Conservation (phyloP, 1,284 basidiomycete genomes). For the Rhodofomes roseus region DNA sequence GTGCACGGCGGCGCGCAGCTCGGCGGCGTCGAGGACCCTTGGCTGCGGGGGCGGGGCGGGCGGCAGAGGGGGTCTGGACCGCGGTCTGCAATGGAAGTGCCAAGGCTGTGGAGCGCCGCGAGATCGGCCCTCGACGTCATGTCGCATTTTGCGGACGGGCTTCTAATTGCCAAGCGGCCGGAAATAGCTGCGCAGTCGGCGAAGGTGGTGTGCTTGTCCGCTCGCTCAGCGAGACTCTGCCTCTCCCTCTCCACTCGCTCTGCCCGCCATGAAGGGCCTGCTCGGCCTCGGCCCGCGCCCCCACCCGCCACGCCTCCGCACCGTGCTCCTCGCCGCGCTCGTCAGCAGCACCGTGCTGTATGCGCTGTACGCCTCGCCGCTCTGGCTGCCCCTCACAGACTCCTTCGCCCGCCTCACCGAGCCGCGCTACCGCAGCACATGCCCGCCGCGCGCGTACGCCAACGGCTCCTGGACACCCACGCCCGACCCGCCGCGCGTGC, state of each 20-base stretch:
- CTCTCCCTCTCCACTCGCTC: background rate
- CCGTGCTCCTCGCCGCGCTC: constrained; percentile 12
- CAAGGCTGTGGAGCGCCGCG: background rate
- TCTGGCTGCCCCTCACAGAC: constrained; percentile 6
- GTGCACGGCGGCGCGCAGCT: background rate
- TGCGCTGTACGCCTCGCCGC: constrained; percentile 14
- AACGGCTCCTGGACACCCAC: constrained; percentile 38
- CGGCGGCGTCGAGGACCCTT: background rate
- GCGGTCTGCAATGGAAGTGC: background rate
- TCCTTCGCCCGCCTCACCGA: constrained; percentile 7
- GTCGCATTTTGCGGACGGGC: background rate
- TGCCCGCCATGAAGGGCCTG: constrained; percentile 2
- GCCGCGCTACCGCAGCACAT: constrained; percentile 21
- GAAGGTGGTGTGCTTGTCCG: too few species aligned
- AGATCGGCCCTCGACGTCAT: background rate
- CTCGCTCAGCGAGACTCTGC: background rate
- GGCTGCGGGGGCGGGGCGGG: background rate
- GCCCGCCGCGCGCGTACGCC: constrained; percentile 41
- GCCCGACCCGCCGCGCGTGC: constrained; percentile 15
- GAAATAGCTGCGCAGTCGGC: background rate
- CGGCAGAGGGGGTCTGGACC: background rate
- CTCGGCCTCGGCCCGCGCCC: constrained; percentile 4
- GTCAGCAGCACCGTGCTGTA: constrained; percentile 13
- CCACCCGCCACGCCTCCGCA: background rate
- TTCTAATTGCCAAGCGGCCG: background rate